Conservation (phyloP, 192 early-diverging fungal genomes). For the Haplosporangium gracile region DNA sequence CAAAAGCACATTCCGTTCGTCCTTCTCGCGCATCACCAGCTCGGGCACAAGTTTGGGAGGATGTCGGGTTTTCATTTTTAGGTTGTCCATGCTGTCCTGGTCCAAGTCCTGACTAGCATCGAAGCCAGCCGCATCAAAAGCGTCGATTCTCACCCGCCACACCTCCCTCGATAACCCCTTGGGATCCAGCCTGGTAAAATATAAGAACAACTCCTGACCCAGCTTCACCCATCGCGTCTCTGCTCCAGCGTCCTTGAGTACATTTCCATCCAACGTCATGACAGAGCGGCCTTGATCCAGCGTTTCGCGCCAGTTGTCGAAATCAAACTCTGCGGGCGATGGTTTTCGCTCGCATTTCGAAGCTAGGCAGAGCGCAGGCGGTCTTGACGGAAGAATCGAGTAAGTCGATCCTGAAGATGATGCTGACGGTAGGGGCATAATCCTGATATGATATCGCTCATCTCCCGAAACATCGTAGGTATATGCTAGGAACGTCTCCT, state of each 20-base stretch:
- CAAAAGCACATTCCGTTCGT: conserved; percentile 23
- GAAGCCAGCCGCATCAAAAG: background rate
- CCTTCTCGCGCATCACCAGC: conserved; percentile 32
- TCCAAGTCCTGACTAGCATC: background rate
- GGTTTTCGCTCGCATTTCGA: background rate
- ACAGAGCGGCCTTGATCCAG: background rate
- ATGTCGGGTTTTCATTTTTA: background rate
- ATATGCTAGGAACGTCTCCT: conserved; percentile 25
- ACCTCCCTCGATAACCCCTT: conserved; percentile 48
- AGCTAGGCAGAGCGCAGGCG: background rate
- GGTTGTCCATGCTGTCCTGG: background rate
- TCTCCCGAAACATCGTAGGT: conserved; percentile 26
- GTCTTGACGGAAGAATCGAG: background rate
- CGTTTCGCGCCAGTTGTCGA: background rate
- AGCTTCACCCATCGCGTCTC: conserved; percentile 32
- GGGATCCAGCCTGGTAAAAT: conserved; percentile 32
- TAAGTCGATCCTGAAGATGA: background rate
- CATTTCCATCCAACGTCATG: background rate
- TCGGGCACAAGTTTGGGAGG: conserved; percentile 7
- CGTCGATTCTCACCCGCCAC: conserved; percentile 30
- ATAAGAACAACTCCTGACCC: conserved; percentile 24
- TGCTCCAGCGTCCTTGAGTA: conserved; percentile 32
- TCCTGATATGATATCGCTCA: conserved; percentile 28
- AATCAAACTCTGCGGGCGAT: background rate
- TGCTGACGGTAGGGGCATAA: background rate